Conservation (phyloP, 768 basidiomycete species). For the Lyophyllum shimeji region DNA sequence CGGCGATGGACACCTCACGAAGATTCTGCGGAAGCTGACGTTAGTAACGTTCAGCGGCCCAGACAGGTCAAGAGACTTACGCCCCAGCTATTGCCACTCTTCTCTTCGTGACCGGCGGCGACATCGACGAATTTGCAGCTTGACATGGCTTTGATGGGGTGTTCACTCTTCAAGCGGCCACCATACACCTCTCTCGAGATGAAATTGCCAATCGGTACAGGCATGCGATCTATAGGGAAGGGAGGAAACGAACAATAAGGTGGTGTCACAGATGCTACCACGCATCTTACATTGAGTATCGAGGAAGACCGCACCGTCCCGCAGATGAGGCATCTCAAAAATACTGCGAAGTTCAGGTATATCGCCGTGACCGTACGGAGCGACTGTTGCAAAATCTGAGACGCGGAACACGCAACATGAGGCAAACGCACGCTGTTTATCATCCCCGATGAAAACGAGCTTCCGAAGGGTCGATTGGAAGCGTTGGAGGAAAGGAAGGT, state of each 20-base stretch:
- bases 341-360: conserved; percentile 53
- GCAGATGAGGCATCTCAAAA: conserved; percentile 59
- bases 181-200: conserved; percentile 62
- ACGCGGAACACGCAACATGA: conserved; percentile 1
- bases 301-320: conserved; percentile 41
- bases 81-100: conserved; percentile 34
- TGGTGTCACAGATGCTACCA: background rate
- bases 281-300: conserved; percentile 57
- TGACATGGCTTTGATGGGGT: conserved; percentile 29
- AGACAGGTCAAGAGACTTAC: conserved; percentile 22
- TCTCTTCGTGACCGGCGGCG: conserved; percentile 28
- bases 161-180: conserved; percentile 45
- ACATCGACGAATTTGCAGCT: conserved; percentile 64
- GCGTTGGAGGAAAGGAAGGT: conserved; percentile 37
- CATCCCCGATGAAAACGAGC: conserved; percentile 51
- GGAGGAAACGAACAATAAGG: background rate
- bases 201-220: conserved; percentile 57
- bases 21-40: conserved; percentile 42
- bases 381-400: conserved; percentile 43
- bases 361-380: conserved; percentile 61
- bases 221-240: conserved; percentile 55
- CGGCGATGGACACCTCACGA: conserved; percentile 45
- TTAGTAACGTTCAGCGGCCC: conserved; percentile 1
- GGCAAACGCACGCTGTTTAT: conserved; percentile 46
- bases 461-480: conserved; percentile 38